Evolutionary conservation across 1,139 yeast species (phyloP).

Genomic region (Sugiyamaella castrensis): DNA sequence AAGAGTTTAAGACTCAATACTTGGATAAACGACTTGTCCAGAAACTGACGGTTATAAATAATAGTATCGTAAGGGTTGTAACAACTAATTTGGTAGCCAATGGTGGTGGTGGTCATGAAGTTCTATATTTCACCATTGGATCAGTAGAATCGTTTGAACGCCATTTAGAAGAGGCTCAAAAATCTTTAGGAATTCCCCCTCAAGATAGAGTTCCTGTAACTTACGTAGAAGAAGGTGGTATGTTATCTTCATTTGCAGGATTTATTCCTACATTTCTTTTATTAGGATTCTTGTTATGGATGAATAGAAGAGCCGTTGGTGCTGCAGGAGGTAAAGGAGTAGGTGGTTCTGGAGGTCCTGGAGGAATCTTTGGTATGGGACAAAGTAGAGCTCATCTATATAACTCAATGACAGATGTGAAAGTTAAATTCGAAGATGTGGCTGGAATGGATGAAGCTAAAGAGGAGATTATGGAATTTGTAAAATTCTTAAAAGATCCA

Average conservation of each 20-base stretch:
- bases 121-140: conserved; percentile 75
- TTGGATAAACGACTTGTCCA: conserved; percentile 82
- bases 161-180: conserved; percentile 72
- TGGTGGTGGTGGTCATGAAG: conserved; percentile 17
- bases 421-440: conserved; percentile 85
- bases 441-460: conserved; percentile 99
- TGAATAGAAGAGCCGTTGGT: conserved; percentile 45
- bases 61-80: conserved; percentile 59
- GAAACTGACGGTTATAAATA: conserved; percentile 71
- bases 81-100: conserved; percentile 18
- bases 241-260: conserved; percentile 61
- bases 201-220: conserved; percentile 78
- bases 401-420: conserved; percentile 88
- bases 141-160: conserved; percentile 90
- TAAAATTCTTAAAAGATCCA: conserved; percentile 85
- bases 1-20: conserved; percentile 81
- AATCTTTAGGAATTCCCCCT: conserved; percentile 58
- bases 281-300: conserved; percentile 52
- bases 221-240: conserved; percentile 65
- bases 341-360: conserved; percentile 52
- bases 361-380: conserved; percentile 59
- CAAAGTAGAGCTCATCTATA: conserved; percentile 87
- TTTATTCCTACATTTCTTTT: conserved; percentile 80
- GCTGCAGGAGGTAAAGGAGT: conserved; percentile 37
- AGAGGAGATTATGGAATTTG: conserved; percentile 96